Evolutionary conservation across 129 eudicot species (phyloP).

Genomic region (Chrysanthemum lavandulifolium): DNA sequence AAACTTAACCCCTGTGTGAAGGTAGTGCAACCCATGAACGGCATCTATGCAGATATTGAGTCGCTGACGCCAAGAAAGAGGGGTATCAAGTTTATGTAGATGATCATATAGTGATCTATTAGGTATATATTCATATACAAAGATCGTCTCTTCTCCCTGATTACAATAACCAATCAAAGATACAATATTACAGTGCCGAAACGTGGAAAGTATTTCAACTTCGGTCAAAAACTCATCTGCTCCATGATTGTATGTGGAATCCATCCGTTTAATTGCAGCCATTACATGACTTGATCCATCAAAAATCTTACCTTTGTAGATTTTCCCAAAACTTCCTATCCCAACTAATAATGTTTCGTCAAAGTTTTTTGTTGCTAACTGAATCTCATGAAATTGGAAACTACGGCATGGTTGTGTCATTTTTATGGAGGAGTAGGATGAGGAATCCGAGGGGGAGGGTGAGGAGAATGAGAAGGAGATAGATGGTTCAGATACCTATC

Average conservation of each 20-base stretch:
- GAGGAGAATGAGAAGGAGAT: too few species aligned
- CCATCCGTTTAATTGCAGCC: conserved; percentile 42
- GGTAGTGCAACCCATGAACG: conserved; percentile 43
- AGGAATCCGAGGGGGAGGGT: too few species aligned
- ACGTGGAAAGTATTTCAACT: conserved; percentile 43
- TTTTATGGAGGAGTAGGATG: too few species aligned
- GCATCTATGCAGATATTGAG: conserved; percentile 48
- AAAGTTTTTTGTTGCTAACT: too few species aligned
- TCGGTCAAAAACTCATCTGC: conserved; percentile 43
- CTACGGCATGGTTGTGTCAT: too few species aligned
- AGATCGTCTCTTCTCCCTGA: conserved; percentile 34
- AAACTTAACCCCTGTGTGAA: conserved; percentile 33
- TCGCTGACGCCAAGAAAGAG: conserved; percentile 42
- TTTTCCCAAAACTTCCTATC: conserved; percentile 47
- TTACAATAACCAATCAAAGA: conserved; percentile 45
- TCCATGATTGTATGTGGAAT: conserved; percentile 32
- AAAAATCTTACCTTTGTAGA: conserved; percentile 41
- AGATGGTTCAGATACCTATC: too few species aligned
- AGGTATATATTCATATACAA: conserved; percentile 41
- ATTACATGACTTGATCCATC: conserved; percentile 20
- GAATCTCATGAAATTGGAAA: too few species aligned
- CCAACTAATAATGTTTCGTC: conserved; percentile 23
- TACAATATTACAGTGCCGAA: conserved; percentile 39
- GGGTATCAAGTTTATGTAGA: conserved; percentile 17
- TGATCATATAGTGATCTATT: conserved; percentile 43